Evolutionary conservation across 176 grass and related monocot genomes (phyloP), one percentile per base, ranked within the genome.

Genomic region (Hsuehochloa calcarea): DNA sequence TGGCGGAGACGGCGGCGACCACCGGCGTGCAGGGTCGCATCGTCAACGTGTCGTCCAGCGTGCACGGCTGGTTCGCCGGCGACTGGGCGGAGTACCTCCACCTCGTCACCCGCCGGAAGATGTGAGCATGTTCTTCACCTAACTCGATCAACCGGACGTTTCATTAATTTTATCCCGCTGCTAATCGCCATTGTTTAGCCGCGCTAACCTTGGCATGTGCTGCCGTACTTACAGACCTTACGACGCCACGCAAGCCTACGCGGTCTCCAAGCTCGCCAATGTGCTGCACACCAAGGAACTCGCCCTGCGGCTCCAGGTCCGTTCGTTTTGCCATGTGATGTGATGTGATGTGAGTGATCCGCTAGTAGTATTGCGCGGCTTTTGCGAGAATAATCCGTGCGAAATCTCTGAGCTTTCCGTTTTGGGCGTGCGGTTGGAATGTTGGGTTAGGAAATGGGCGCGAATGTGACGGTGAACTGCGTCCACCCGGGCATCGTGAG

Each of bases 401-500:
- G 35, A 19, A 17, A 26, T 58, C 40, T 4, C 61, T 62, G 39
- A 70, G 35, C 31, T 63, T 4, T 40, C 49, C 41, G 16, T 68
- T 51, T 62, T 13, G 45, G 65, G 22, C 43, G 45, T 54, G 37
- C 71, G 68, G 34, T 37, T 37, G 8, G 65, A 29, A 29, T 29
- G 2, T 61, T 22, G 8, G 52, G 39, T 16, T 15, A 97, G 91
- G 91, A 90, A 63, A 88, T 84, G 83, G 93, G 85, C 41, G 89
- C 91, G 4, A 87, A 98, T 70, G 90, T 98, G 86, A 98, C 91
- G 3, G 96, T 71, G 2, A 98, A 98, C 86, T 98, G 93, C 80
- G 96, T 98, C 6, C 93, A 98, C 68, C 96, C 96, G 8, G 96
- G 96, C 56, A 98, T 98, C 61, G 96, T 98, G 8, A 85, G 93